These are phyloP conservation scores for Corymbia maculata DNA, from an alignment of 345 rosid genomes.

Conservation along the genomic window DNA sequence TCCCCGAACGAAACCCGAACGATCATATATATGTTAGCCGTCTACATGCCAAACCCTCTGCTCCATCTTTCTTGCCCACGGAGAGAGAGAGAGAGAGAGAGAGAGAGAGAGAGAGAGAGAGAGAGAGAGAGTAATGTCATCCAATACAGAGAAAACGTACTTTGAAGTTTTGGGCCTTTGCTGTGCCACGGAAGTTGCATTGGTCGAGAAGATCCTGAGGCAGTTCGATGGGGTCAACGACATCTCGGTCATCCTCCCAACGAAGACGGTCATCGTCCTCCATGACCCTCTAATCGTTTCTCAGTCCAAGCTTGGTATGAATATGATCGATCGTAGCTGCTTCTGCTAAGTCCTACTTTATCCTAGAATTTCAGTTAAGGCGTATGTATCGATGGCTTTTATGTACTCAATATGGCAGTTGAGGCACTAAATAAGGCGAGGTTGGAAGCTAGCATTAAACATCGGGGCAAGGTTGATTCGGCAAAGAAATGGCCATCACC, in stretches of 20 bases:
- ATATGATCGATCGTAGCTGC: neutral
- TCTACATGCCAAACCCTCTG: neutral
- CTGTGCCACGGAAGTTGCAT: conserved; percentile 68
- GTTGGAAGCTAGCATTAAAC: conserved; percentile 60
- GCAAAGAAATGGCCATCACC: conserved; percentile 78
- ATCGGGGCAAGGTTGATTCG: conserved; percentile 28
- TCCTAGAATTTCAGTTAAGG: neutral
- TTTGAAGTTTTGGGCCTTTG: conserved; percentile 70
- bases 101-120: too few relatives aligned
- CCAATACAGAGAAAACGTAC: conserved; percentile 38
- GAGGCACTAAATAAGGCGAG: conserved; percentile 68
- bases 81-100: too few relatives aligned
- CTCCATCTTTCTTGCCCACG: neutral
- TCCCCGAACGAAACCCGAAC: neutral
- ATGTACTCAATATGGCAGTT: conserved; percentile 18
- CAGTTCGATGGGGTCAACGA: conserved; percentile 49
- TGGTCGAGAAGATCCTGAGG: conserved; percentile 50
- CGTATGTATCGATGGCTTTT: neutral
- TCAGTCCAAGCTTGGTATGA: conserved; percentile 53
- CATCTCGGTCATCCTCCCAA: conserved; percentile 44
- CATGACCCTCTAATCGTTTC: conserved; percentile 50
- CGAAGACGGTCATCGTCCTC: conserved; percentile 62
- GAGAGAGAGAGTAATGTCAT: neutral
- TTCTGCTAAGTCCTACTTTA: neutral
- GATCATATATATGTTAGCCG: neutral